phyloP scores from a whole-genome alignment of 768 basidiomycete genomes.

The Baorangia bicolor region DNA sequence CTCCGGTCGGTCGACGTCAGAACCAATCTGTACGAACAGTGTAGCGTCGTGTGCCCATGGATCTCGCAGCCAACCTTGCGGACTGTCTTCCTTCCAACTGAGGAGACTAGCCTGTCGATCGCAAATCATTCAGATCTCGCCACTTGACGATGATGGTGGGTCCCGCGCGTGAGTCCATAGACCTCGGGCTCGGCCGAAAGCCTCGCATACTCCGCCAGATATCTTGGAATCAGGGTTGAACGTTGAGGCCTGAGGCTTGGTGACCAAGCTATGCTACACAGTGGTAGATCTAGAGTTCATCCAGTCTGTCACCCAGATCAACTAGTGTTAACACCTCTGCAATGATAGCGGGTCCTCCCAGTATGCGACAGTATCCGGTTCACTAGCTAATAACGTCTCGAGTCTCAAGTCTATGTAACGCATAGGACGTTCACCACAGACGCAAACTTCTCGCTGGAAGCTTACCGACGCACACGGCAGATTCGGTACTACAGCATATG shows the following conservation, averaged over 20 bases:
- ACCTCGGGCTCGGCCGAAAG: neutral
- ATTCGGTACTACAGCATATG: too few species aligned
- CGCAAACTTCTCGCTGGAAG: too few species aligned
- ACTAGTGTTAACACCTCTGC: neutral
- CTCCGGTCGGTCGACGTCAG: neutral
- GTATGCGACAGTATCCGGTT: neutral
- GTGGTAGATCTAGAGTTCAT: too few species aligned
- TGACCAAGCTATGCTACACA: too few species aligned
- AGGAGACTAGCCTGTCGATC: neutral
- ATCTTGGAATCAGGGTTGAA: neutral
- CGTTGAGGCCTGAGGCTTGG: too few species aligned
- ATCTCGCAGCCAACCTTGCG: neutral
- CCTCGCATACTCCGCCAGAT: neutral
- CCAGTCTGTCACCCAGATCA: neutral
- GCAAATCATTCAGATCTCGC: neutral
- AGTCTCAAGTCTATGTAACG: too few species aligned
- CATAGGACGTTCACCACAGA: too few species aligned
- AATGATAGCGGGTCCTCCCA: neutral
- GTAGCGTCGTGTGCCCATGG: slow-evolving; percentile 15
- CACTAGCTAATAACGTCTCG: neutral
- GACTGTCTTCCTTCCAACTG: neutral
- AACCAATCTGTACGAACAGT: slow-evolving; percentile 11
- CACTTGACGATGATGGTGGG: neutral
- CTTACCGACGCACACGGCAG: too few species aligned
- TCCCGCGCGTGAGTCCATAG: neutral